A percentile compares a stretch with the other conserved stretches of the same genome.
Evolutionary conservation across 129 eudicot species (phyloP).

Genomic region (Helianthus tuberosus): DNA sequence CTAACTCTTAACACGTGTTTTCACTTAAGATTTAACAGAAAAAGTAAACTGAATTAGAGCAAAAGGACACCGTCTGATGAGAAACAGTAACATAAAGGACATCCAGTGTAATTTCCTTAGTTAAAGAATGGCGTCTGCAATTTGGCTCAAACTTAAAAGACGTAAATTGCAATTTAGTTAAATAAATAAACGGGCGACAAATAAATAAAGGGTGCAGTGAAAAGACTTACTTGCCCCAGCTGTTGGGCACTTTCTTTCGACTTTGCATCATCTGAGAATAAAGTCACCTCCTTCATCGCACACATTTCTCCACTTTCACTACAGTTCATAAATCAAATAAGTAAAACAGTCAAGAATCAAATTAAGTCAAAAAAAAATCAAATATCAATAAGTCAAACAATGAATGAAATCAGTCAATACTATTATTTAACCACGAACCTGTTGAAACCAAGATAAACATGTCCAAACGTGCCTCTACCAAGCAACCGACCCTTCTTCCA

Average conservation of each 20-base stretch:
- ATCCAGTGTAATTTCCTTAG: too few species aligned
- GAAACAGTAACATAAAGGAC: too few species aligned
- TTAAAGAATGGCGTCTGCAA: too few species aligned
- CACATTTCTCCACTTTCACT: slow-evolving; percentile 78
- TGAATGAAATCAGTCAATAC: background rate
- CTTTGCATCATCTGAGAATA: slow-evolving; percentile 61
- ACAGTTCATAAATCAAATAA: slow-evolving; percentile 11
- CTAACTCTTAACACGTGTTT: too few species aligned
- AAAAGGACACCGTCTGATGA: too few species aligned
- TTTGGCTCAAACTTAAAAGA: too few species aligned
- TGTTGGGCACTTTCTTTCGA: slow-evolving; percentile 63
- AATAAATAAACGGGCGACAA: background rate
- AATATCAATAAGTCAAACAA: background rate
- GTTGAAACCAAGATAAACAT: slow-evolving; percentile 69
- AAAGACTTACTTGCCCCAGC: slow-evolving; percentile 61
- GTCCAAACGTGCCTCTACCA: slow-evolving; percentile 77
- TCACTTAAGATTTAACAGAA: too few species aligned
- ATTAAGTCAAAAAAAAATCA: background rate
- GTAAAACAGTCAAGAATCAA: slow-evolving; percentile 4
- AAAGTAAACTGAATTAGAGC: too few species aligned
- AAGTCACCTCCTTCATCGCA: slow-evolving; percentile 71
- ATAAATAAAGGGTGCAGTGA: background rate
- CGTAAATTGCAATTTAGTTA: too few species aligned
- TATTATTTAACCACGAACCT: slow-evolving; percentile 37
- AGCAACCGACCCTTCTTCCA: slow-evolving; percentile 75